These are phyloP conservation scores for Zygosaccharomyces rouxii DNA, from an alignment of 805 yeast species.

Conservation along the genomic window DNA sequence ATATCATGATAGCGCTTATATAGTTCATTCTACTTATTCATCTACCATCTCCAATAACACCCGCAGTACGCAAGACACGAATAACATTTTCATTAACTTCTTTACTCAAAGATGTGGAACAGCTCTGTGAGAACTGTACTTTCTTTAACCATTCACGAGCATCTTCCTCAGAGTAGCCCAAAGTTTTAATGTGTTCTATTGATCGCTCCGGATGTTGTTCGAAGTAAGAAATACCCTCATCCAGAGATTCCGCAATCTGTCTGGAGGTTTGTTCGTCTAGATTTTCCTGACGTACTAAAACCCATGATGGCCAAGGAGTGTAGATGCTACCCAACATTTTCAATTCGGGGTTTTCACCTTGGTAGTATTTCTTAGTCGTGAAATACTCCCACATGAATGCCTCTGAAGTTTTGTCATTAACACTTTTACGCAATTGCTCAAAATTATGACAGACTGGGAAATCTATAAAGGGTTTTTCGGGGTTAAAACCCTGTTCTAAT, in stretches of 20 bases:
- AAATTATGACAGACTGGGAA: constrained; percentile 64
- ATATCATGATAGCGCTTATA: background rate
- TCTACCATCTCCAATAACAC: background rate
- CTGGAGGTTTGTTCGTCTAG: constrained; percentile 34
- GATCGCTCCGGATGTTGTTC: constrained; percentile 58
- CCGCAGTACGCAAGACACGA: constrained; percentile 9
- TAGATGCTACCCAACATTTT: constrained; percentile 81
- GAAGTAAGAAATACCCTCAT: constrained; percentile 68
- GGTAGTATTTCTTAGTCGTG: constrained; percentile 83
- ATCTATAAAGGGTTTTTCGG: constrained; percentile 40
- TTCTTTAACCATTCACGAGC: constrained; percentile 80
- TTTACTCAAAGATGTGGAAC: background rate
- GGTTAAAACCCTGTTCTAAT: constrained; percentile 45
- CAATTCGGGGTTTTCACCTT: constrained; percentile 56
- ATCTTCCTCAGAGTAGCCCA: constrained; percentile 75
- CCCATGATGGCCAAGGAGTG: constrained; percentile 98
- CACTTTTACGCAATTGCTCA: constrained; percentile 73
- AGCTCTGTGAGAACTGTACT: constrained; percentile 48
- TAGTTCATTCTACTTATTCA: background rate
- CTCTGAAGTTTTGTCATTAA: constrained; percentile 60
- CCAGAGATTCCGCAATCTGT: constrained; percentile 50
- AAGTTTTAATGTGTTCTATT: constrained; percentile 56
- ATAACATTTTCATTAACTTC: background rate
- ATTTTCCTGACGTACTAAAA: constrained; percentile 52
- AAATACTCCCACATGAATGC: constrained; percentile 97